Percentiles rank a stretch among this genome's conserved stretches.
Conservation (phyloP, 441 rosid genomes). For the Erodium moschatum region DNA sequence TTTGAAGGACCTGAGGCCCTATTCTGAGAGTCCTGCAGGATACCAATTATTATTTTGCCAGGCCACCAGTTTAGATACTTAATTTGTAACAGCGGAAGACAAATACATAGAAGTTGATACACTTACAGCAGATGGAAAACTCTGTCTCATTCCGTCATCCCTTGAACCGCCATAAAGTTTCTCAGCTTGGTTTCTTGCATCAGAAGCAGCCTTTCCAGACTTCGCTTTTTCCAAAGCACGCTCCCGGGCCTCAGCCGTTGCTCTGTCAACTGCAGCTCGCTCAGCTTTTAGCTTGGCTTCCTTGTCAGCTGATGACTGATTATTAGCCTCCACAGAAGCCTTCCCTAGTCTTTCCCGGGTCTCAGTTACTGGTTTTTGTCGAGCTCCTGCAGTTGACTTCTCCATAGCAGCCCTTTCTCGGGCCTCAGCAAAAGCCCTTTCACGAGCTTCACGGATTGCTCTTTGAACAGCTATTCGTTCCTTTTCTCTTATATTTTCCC, state of each 20-base stretch:
- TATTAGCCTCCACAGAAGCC: conserved; percentile 24
- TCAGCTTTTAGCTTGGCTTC: conserved; percentile 75
- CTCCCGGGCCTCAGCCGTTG: conserved; percentile 83
- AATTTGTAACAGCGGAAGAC: conserved; percentile 12
- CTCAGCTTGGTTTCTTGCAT: conserved; percentile 40
- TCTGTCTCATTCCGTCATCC: conserved; percentile 35
- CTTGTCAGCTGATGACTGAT: conserved; percentile 12
- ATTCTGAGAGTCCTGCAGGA: conserved; percentile 47
- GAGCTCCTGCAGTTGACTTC: conserved; percentile 57
- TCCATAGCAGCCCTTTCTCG: conserved; percentile 68
- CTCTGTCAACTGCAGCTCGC: conserved; percentile 96
- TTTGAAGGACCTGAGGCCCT: conserved; percentile 39
- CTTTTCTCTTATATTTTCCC: conserved; percentile 44
- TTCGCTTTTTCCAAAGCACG: conserved; percentile 82
- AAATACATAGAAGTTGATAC: conserved; percentile 12
- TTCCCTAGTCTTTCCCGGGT: conserved; percentile 48
- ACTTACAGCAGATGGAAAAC: conserved; percentile 45
- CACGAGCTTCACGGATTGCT: conserved; percentile 90
- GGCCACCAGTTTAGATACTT: conserved; percentile 14
- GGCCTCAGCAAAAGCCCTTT: conserved; percentile 90
- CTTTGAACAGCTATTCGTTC: conserved; percentile 79
- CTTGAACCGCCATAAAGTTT: conserved; percentile 41
- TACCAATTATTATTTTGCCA: conserved; percentile 12
- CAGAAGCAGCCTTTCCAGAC: conserved; percentile 51
- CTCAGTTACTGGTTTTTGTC: conserved; percentile 42